Conservation (phyloP, 2,329 filamentous ascomycete species). For the Cladorrhinum sp. region DNA sequence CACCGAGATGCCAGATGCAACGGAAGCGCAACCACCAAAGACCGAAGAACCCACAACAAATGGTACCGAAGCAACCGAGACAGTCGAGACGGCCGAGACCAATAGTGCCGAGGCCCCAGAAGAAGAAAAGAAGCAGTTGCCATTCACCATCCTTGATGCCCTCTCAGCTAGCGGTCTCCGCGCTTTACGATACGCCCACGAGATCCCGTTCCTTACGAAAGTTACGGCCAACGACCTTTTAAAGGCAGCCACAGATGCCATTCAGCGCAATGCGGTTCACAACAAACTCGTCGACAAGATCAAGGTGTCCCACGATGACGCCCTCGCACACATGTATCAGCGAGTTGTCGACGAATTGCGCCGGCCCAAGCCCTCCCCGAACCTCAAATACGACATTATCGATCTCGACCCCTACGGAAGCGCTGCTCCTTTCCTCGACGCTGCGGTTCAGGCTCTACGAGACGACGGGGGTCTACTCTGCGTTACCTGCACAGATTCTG, state of each 20-base stretch:
- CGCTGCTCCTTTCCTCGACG: slow-evolving; percentile 87
- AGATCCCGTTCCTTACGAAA: slow-evolving; percentile 78
- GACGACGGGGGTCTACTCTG: slow-evolving; percentile 87
- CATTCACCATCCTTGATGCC: slow-evolving; percentile 87
- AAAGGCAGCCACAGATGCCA: slow-evolving; percentile 70
- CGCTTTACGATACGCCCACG: slow-evolving; percentile 85
- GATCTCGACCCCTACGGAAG: slow-evolving; percentile 96
- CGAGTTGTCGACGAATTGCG: slow-evolving; percentile 55
- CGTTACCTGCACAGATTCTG: slow-evolving; percentile 94
- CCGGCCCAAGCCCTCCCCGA: slow-evolving; percentile 34
- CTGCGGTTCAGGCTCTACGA: slow-evolving; percentile 78
- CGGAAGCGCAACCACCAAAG: background rate
- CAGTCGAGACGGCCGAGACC: slow-evolving; percentile 10
- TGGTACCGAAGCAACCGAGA: slow-evolving; percentile 14
- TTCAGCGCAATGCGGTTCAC: slow-evolving; percentile 79
- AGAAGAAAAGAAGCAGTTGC: slow-evolving; percentile 33
- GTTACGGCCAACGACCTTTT: slow-evolving; percentile 91
- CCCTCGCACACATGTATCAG: slow-evolving; percentile 86
- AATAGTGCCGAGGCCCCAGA: background rate
- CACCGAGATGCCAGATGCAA: slow-evolving; percentile 18
- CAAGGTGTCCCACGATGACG: slow-evolving; percentile 73
- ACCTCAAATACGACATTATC: slow-evolving; percentile 79
- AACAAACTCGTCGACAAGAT: slow-evolving; percentile 74
- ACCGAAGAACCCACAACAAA: slow-evolving; percentile 9
- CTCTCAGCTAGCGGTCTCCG: slow-evolving; percentile 90